A percentile compares a stretch with the other conserved stretches of the same genome.
Evolutionary conservation across 2,329 filamentous ascomycete genomes (phyloP).

Genomic region (Penicillium sp.): DNA sequence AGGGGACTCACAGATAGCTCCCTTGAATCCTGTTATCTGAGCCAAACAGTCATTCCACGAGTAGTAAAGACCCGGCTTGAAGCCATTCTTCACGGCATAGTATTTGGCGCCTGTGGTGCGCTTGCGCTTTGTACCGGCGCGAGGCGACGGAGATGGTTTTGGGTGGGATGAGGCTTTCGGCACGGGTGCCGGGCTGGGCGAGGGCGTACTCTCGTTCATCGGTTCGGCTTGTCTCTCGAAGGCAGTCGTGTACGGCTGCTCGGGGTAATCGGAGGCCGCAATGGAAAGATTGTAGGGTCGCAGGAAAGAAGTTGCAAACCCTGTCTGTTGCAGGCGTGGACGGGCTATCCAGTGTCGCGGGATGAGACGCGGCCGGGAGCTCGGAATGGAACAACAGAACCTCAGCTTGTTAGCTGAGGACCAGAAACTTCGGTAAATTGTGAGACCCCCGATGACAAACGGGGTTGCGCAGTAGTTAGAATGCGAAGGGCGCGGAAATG

Average conservation of each 20-base stretch:
- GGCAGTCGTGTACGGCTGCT: neutral
- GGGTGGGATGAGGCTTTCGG: constrained; percentile 26
- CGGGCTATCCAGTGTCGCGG: constrained; percentile 14
- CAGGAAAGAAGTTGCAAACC: neutral
- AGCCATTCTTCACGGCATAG: constrained; percentile 63
- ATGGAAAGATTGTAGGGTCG: neutral
- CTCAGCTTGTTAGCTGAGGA: constrained; percentile 28
- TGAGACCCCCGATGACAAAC: constrained; percentile 1
- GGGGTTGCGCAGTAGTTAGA: neutral
- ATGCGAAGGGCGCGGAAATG: neutral
- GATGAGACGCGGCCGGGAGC: constrained; percentile 22
- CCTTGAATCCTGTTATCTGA: constrained; percentile 62
- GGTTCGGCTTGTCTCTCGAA: constrained; percentile 7
- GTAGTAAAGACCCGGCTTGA: constrained; percentile 61
- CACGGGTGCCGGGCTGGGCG: constrained; percentile 34
- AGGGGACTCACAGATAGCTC: constrained; percentile 63
- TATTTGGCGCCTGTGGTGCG: constrained; percentile 53
- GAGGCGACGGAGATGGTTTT: constrained; percentile 29
- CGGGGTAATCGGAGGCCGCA: neutral
- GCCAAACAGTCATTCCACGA: constrained; percentile 61
- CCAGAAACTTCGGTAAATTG: constrained; percentile 16
- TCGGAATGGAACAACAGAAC: constrained; percentile 26
- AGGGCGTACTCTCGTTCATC: constrained; percentile 36
- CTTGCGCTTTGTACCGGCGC: constrained; percentile 56
- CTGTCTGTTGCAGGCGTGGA: constrained; percentile 13